A percentile compares a stretch with the other conserved stretches of the same genome.
These are phyloP conservation scores for Cnidoscolus chayamansa DNA, from an alignment of 441 rosid genomes.

Conservation along the genomic window DNA sequence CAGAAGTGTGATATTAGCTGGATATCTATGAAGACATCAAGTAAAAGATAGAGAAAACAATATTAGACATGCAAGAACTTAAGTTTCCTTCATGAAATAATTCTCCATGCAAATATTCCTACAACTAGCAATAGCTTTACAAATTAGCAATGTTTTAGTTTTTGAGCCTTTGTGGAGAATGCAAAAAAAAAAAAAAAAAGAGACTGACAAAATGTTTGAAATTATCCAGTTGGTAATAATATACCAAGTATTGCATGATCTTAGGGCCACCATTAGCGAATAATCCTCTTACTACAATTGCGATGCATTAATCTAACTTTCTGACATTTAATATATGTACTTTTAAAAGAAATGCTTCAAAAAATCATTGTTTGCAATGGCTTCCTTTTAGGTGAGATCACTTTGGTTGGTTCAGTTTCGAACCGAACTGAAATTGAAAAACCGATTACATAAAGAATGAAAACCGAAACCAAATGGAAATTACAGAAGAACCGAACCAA, in stretches of 20 bases:
- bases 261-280: background rate
- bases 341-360: no score
- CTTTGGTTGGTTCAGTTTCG: no score
- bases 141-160: background rate
- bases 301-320: background rate
- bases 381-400: background rate
- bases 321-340: background rate
- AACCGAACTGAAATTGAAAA: no score
- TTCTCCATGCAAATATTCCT: background rate
- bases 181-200: no score
- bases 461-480: no score
- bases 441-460: no score
- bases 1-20: conserved; percentile 93
- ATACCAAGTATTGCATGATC: background rate
- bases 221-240: background rate
- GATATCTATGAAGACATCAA: conserved; percentile 56
- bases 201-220: background rate
- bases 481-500: no score
- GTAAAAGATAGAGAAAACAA: conserved; percentile 15
- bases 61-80: background rate
- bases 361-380: background rate
- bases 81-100: background rate
- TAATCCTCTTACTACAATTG: background rate
- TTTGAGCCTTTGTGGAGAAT: background rate
- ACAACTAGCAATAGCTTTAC: background rate